phyloP scores from a whole-genome alignment of 2,329 filamentous ascomycete species.

The Amylocarpus encephaloides region DNA sequence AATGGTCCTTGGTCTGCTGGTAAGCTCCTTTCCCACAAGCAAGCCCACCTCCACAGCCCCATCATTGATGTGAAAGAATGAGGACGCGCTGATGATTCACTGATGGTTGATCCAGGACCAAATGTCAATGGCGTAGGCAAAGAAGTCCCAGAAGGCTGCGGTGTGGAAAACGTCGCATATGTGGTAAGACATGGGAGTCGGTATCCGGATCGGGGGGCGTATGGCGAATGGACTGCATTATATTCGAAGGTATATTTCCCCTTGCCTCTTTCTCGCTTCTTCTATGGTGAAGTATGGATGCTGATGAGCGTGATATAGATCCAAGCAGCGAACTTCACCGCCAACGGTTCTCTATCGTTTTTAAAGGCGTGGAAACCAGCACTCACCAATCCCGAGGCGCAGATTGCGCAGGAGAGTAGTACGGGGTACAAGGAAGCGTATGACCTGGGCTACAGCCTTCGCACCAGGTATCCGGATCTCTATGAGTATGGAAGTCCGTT shows the following conservation, averaged over 20 bases:
- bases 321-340: slow-evolving; percentile 46
- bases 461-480: slow-evolving; percentile 44
- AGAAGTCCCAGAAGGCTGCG: slow-evolving; percentile 48
- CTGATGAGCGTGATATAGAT: slow-evolving; percentile 36
- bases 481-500: slow-evolving; percentile 42
- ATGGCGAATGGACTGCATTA: slow-evolving; percentile 48
- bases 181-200: slow-evolving; percentile 55
- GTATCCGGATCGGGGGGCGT: slow-evolving; percentile 56
- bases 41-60: too few species aligned
- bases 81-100: slow-evolving; percentile 1
- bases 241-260: slow-evolving; percentile 33
- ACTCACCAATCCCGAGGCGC: slow-evolving; percentile 45
- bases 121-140: slow-evolving; percentile 50
- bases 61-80: not conserved
- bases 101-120: slow-evolving; percentile 36
- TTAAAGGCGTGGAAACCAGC: slow-evolving; percentile 52
- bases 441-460: slow-evolving; percentile 47
- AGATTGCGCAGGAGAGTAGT: slow-evolving; percentile 53
- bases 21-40: slow-evolving; percentile 24
- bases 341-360: slow-evolving; percentile 48
- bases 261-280: not conserved
- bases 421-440: slow-evolving; percentile 58
- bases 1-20: slow-evolving; percentile 49
- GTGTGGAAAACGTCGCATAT: slow-evolving; percentile 55
- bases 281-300: not conserved